Conservation (phyloP, 306 rosid species). For the Leucaena leucocephala region DNA sequence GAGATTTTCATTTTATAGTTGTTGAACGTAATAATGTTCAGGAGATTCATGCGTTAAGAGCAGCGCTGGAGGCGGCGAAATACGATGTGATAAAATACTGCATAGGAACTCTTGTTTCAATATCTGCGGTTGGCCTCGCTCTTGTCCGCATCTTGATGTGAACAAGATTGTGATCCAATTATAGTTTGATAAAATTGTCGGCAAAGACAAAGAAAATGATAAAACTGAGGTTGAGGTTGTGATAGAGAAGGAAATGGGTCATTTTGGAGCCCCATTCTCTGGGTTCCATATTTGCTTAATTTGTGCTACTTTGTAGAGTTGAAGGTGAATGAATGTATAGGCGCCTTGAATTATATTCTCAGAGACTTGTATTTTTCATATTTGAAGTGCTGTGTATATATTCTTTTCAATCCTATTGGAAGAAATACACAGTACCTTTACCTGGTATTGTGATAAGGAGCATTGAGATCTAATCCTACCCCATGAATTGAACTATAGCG, state of each 20-base stretch:
- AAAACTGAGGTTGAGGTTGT: background rate
- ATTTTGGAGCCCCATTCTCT: background rate
- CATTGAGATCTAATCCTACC: no score
- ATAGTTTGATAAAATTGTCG: constrained; percentile 16
- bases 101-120: constrained; percentile 95
- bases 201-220: background rate
- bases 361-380: background rate
- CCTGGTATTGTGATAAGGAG: no score
- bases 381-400: background rate
- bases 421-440: background rate
- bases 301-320: background rate
- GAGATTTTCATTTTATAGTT: background rate
- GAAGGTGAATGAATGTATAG: background rate
- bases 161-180: constrained; percentile 20
- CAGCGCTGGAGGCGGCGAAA: constrained; percentile 45
- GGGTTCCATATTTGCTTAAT: background rate
- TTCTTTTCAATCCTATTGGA: background rate
- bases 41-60: constrained; percentile 91
- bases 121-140: constrained; percentile 96
- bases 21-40: constrained; percentile 35
- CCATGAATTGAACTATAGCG: no score
- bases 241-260: no score
- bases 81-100: constrained; percentile 92
- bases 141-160: no score
- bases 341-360: background rate